Base-by-base conservation (phyloP, 2,329 filamentous ascomycete species). In the Eurotiales sp. region DNA sequence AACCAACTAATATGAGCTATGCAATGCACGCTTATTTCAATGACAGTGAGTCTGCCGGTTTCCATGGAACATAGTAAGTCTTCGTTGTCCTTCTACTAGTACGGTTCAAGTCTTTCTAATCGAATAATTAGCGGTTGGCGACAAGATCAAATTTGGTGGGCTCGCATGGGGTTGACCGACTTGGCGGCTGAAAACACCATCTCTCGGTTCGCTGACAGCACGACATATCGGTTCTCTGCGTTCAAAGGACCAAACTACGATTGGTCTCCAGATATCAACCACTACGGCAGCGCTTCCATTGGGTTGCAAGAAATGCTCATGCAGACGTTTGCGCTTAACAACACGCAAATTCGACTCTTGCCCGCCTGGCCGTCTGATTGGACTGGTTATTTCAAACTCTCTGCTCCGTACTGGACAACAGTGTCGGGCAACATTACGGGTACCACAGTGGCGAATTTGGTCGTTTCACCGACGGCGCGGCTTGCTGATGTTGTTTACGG, bases 241-340 rank as follows among this genome's bases (percentile, higher is more conserved):
- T 46, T 46, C 27, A 46, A 46, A 17, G 43, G 43, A 8, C 43
- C 43, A 19, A 34, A 46, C 17, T 36, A 22, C 43, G 43, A 46
- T 36, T 46, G 43, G 43, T 10, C 43, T 2, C 43, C 43, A 2
- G 43, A 46, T 15, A 46, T 46, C 22, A 46, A 46, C 19, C 43
- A 46, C n/a, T 46, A 34, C 19, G 43, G 43, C n/a, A 22, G 19
- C 10, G 43, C n/a, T 1, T 17, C 43, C 10, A 46, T 46, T 36
- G 43, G 12, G 14, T 23, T 46, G 7, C 43, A 46, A 25, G 43
- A 46, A 17, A 46, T 46, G 43, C 29, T 46, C 25, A 19, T 46
- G 43, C 43, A 46, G 43, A 46, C 43, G 17, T 46, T 36, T 46
- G 43, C 23, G n/a, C 25, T n/a, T 14, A 46, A 46, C 14, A 46